Evolutionary conservation across 2,329 filamentous ascomycete genomes (phyloP), one percentile per base, ranked within the genome.

Genomic region (Fusarium euwallaceae): DNA sequence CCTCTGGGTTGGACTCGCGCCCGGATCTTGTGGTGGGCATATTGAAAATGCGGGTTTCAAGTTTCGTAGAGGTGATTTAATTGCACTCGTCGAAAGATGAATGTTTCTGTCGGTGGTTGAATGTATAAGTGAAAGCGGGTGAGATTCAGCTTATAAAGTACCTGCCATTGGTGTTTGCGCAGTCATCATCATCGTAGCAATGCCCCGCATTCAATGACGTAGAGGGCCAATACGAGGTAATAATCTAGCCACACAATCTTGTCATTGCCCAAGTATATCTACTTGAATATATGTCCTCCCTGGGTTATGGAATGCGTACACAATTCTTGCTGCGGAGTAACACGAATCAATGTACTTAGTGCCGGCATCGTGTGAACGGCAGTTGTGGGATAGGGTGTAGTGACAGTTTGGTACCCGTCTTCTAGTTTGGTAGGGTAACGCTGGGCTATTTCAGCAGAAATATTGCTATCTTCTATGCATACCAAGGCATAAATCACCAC

Each of bases 21-120:
- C 61, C 53, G 6, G 61, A 65, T n/a, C 55, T 39, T 20, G 61
- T 56, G 24, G 61, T 61, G 8, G 64, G 43, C 58, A 66, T 61
- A 4, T 29, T 22, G 51, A 16, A 20, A 17, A 61, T 16, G 4
- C 20, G 14, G n/a, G 16, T 4, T 22, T 62, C 3, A 6, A 32
- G 20, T 51, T 32, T 12, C 7, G 11, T 10, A 9, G 4, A 29
- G 7, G 5, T 14, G 10, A n/a, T 11, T 17, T 6, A 22, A 43
- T n/a, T 37, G 34, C 4, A 24, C 6, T 12, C 10, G 9, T 41
- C 14, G 20, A 3, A 48, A 39, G 36, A 17, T 24, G 16, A 24
- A 39, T 17, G 36, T 24, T 22, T 37, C 6, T 37, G 17, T 53
- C 24, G 10, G 16, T 17, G 4, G 14, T 27, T 48, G 55, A 37